These are phyloP conservation scores for Yamadazyma nakazawae DNA, from an alignment of 805 yeast species.

Conservation along the genomic window DNA sequence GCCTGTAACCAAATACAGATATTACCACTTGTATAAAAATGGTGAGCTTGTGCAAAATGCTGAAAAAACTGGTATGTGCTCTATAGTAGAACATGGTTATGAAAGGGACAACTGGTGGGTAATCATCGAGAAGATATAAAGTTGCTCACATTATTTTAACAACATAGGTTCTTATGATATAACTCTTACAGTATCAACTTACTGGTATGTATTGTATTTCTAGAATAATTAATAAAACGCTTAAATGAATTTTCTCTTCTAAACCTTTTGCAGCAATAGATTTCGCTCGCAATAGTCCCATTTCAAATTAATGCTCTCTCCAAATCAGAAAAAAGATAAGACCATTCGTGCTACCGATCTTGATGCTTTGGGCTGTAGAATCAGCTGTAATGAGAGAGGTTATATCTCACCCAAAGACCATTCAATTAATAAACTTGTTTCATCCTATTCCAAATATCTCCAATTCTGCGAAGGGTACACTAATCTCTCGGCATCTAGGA, in stretches of 20 bases:
- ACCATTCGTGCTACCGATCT: conserved; percentile 58
- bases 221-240: no score
- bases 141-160: neutral
- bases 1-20: conserved; percentile 66
- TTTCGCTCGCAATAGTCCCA: no score
- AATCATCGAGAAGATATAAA: conserved; percentile 16
- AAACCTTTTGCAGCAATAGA: neutral
- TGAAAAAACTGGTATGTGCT: conserved; percentile 61
- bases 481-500: conserved; percentile 36
- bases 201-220: no score
- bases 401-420: conserved; percentile 45
- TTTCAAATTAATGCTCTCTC: conserved; percentile 26
- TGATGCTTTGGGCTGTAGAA: conserved; percentile 68
- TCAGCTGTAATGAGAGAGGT: conserved; percentile 46
- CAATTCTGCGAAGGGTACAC: conserved; percentile 40
- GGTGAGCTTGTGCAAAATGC: conserved; percentile 83
- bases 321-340: conserved; percentile 36
- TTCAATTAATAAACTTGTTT: conserved; percentile 30
- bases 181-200: no score
- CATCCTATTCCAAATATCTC: conserved; percentile 35
- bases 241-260: no score
- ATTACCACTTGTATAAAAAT: conserved; percentile 78
- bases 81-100: conserved; percentile 69
- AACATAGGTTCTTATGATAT: no score
- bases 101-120: conserved; percentile 95